Conservation (phyloP, 179 eudicot species). For the Beta corolliflora region DNA sequence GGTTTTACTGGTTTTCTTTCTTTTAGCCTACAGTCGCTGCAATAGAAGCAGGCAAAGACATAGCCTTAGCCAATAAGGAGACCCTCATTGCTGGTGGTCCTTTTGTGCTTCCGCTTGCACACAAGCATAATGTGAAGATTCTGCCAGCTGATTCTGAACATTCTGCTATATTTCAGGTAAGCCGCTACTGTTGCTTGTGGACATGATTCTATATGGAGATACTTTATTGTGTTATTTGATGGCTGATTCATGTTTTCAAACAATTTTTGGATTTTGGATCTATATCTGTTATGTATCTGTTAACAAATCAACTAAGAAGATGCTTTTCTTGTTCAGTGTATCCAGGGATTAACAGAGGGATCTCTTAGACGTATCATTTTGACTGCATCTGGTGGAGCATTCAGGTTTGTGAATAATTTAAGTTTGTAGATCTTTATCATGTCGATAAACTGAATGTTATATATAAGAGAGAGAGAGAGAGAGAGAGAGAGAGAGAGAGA, state of each 20-base stretch:
- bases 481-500: too few relatives aligned
- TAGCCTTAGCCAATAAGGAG: slow-evolving; percentile 97
- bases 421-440: background rate
- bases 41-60: slow-evolving; percentile 94
- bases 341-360: slow-evolving; percentile 98
- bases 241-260: background rate
- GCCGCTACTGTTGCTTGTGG: background rate
- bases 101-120: slow-evolving; percentile 97
- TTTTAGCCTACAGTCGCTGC: slow-evolving; percentile 97
- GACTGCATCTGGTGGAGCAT: slow-evolving; percentile 98
- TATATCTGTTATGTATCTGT: background rate
- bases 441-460: background rate
- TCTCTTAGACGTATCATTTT: slow-evolving; percentile 90
- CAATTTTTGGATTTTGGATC: slow-evolving; percentile 8
- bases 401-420: slow-evolving; percentile 54
- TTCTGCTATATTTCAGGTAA: slow-evolving; percentile 96
- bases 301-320: slow-evolving; percentile 19
- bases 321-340: slow-evolving; percentile 60
- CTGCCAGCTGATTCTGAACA: slow-evolving; percentile 99
- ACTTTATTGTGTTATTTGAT: background rate
- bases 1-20: slow-evolving; percentile 18
- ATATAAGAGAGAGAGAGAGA: too few relatives aligned
- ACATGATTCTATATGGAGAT: background rate
- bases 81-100: slow-evolving; percentile 99
- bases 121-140: slow-evolving; percentile 94